Percentiles rank a stretch among this genome's conserved stretches.
Evolutionary conservation across 1,284 basidiomycete species (phyloP).

Genomic region (Microbotryum intermedium): DNA sequence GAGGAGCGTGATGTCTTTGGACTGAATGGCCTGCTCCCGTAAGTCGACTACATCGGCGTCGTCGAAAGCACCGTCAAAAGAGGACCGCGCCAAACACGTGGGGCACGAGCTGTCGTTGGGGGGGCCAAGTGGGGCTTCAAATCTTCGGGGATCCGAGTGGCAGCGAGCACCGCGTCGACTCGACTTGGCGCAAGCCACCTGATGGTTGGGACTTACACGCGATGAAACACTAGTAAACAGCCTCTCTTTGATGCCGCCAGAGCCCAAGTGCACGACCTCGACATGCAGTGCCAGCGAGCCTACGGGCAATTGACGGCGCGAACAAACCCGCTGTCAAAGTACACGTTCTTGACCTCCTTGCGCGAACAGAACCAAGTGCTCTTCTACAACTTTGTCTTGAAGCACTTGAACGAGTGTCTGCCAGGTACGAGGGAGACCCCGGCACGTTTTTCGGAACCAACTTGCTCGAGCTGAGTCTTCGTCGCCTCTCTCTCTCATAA

Average conservation of each 20-base stretch:
- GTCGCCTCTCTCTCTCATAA: neutral
- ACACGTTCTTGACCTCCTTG: constrained; percentile 46
- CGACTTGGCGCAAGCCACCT: neutral
- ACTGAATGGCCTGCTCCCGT: constrained; percentile 66
- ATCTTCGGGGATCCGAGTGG: no score
- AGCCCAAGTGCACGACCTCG: constrained; percentile 58
- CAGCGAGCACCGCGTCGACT: no score
- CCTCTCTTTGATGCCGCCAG: constrained; percentile 29
- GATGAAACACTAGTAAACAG: constrained; percentile 34
- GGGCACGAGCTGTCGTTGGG: neutral
- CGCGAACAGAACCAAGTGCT: constrained; percentile 48
- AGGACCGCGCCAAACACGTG: neutral
- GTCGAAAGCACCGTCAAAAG: neutral
- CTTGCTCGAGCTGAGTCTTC: no score
- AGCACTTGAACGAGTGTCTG: constrained; percentile 61
- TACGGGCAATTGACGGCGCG: constrained; percentile 51
- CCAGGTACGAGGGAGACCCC: constrained; percentile 44
- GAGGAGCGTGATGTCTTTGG: constrained; percentile 61
- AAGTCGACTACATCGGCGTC: neutral
- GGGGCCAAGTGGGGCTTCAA: no score
- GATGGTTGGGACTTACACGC: constrained; percentile 3
- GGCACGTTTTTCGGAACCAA: no score
- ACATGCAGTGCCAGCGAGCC: constrained; percentile 63
- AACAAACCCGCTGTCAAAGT: constrained; percentile 32
- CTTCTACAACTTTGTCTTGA: constrained; percentile 56